A percentile compares a stretch with the other conserved stretches of the same genome.
Evolutionary conservation across 805 yeast species (phyloP).

Genomic region (Candida alai): DNA sequence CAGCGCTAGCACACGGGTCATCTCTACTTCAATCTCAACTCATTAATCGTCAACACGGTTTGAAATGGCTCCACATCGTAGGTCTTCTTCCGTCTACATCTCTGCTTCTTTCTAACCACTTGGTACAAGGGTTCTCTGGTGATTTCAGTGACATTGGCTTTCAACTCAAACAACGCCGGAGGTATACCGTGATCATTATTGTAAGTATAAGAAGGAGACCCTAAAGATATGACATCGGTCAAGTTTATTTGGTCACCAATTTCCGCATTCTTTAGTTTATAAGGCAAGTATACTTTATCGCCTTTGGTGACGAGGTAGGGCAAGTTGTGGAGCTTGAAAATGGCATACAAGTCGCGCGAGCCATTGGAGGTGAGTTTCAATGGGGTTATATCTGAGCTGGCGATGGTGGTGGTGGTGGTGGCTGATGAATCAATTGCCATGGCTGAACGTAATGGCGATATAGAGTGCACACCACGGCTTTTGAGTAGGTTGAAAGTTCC

Average conservation of each 20-base stretch:
- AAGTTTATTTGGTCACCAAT: conserved; percentile 81
- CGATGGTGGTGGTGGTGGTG: neutral
- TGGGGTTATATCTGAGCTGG: conserved; percentile 29
- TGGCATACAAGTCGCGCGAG: conserved; percentile 63
- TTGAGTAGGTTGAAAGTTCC: neutral
- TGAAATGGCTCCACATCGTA: conserved; percentile 70
- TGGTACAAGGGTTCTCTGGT: conserved; percentile 72
- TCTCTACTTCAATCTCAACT: conserved; percentile 48
- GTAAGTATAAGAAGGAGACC: conserved; percentile 71
- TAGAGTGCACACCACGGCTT: neutral
- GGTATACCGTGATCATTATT: conserved; percentile 24
- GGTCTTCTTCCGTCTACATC: conserved; percentile 76
- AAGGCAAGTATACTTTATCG: conserved; percentile 78
- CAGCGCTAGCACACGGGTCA: too few species aligned
- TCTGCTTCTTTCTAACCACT: conserved; percentile 55
- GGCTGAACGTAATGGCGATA: too few species aligned
- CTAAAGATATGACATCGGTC: conserved; percentile 74
- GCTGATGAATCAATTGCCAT: neutral
- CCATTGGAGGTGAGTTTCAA: conserved; percentile 62
- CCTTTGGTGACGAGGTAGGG: conserved; percentile 90
- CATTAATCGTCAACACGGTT: conserved; percentile 75
- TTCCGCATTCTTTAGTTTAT: conserved; percentile 65
- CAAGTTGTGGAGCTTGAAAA: conserved; percentile 74
- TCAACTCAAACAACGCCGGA: conserved; percentile 47
- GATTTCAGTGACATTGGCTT: conserved; percentile 81